Percentiles rank a stretch among this genome's conserved stretches.
Conservation (phyloP, 108 stramenopile genomes). For the Pseudonitzschia delicatissima region DNA sequence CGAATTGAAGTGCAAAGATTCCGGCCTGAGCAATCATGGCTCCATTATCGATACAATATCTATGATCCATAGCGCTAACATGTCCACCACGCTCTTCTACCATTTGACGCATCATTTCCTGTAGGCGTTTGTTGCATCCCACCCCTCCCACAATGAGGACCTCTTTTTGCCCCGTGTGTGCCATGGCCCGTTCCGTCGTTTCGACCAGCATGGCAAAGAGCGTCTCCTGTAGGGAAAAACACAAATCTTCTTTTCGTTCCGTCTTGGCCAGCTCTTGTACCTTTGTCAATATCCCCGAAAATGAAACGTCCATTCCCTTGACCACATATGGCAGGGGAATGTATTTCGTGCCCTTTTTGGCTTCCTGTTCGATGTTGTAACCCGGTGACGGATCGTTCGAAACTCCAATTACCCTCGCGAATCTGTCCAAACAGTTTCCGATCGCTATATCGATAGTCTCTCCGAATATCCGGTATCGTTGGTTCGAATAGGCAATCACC, state of each 20-base stretch:
- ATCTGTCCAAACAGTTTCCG: constrained; percentile 98
- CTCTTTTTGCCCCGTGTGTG: constrained; percentile 86
- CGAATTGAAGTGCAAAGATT: constrained; percentile 93
- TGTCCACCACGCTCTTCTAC: constrained; percentile 86
- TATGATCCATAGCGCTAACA: constrained; percentile 95
- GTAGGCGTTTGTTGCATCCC: constrained; percentile 96
- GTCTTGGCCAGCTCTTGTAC: constrained; percentile 55
- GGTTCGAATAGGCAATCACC: constrained; percentile 92
- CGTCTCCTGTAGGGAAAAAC: constrained; percentile 97
- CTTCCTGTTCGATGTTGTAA: constrained; percentile 97
- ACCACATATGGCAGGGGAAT: constrained; percentile 93
- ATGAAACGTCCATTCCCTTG: constrained; percentile 99
- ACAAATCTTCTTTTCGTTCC: constrained; percentile 86
- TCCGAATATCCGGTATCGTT: constrained; percentile 96
- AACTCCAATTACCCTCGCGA: constrained; percentile 91
- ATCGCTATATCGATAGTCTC: constrained; percentile 99
- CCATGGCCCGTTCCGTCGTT: constrained; percentile 99
- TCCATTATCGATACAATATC: constrained; percentile 99
- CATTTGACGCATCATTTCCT: constrained; percentile 98
- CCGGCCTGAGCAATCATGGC: constrained; percentile 99
- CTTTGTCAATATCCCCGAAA: constrained; percentile 66
- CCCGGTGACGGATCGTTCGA: constrained; percentile 98
- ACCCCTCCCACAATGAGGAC: constrained; percentile 99
- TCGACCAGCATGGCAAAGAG: constrained; percentile 99
- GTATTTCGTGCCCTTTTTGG: constrained; percentile 60